Base-by-base conservation (phyloP, 257 asterid genomes). In the Ballota nigra region DNA sequence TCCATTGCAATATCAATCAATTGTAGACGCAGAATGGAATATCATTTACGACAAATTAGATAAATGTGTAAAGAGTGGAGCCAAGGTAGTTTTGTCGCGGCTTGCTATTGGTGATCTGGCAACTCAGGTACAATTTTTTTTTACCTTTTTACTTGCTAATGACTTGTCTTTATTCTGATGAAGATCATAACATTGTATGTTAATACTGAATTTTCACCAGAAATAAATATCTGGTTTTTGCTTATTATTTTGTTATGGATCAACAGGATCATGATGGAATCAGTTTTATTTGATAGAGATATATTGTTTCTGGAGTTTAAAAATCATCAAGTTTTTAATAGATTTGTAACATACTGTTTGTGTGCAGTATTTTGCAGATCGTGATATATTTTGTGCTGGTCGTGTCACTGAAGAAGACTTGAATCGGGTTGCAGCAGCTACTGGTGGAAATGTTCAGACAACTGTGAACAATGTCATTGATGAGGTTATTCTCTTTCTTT, bases 1-100 rank as follows among this genome's bases (percentile, higher is more conserved):
- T 80, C 96, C 98, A 58, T 75, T 85, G 29, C 96, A 89, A 77
- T 92, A 92, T 80, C 98, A 92, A 80, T 92, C 96, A 77, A 92
- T 92, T 78, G 98, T 92, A 57, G 98, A 92, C 79, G 98, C 98
- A 4, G 98, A 89, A 77, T 92, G 98, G 96, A 89, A 92, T 79
- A 92, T 92, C 79, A 92, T 92, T 75, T 92, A 89, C 60, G 90
- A 92, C 74, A 92, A 92, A 77, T 78, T 92, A 86, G 98, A 92
- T 82, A 89, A 89, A 79, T 92, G 98, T 79, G 98, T 84, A 45
- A 83, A 83, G 77, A 92, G 96, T 82, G 98, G 96, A 79, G 96
- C 96, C 68, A 88, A 92, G 80, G 84, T 92, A 66, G 92, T 92
- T 79, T 68, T 88, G 82, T 92, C 98, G 24, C 88, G 98, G 68